A percentile compares a stretch with the other conserved stretches of the same genome.
phyloP scores from a whole-genome alignment of 345 rosid species.

The Syzygium aromaticum region DNA sequence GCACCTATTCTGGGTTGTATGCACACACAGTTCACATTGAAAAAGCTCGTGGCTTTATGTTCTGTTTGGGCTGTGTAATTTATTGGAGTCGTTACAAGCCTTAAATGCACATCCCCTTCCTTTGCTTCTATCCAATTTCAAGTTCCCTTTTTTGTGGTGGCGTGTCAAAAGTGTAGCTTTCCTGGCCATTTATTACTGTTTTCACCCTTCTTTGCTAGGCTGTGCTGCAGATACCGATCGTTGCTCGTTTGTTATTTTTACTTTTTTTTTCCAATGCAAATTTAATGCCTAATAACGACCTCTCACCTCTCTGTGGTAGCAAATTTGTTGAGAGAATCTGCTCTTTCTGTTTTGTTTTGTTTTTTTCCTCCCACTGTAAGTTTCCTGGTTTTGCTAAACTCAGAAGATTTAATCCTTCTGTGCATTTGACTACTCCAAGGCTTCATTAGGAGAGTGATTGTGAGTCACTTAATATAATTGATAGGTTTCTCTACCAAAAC shows the following conservation, averaged over 20 bases:
- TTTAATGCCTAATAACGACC: constrained; percentile 11
- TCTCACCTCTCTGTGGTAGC: constrained; percentile 16
- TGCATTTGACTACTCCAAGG: neutral
- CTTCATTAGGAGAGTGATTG: neutral
- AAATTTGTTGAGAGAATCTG: neutral
- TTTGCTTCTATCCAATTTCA: neutral
- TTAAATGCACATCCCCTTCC: neutral
- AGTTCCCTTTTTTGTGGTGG: neutral
- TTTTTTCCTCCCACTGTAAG: neutral
- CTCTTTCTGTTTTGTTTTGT: constrained; percentile 4
- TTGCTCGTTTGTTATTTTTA: neutral
- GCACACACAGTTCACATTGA: neutral
- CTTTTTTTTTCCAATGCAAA: neutral
- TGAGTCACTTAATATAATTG: neutral
- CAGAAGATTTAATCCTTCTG: neutral
- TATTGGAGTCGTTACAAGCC: constrained; percentile 7
- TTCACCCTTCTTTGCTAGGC: constrained; percentile 7
- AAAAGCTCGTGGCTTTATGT: neutral
- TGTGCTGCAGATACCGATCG: neutral
- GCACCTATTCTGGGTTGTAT: neutral
- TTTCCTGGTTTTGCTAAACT: neutral
- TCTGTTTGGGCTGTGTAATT: constrained; percentile 8
- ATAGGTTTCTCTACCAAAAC: neutral
- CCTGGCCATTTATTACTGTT: constrained; percentile 21
- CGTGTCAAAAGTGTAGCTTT: constrained; percentile 14